Base-by-base conservation (phyloP, 345 rosid genomes). In the Murraya koenigii region DNA sequence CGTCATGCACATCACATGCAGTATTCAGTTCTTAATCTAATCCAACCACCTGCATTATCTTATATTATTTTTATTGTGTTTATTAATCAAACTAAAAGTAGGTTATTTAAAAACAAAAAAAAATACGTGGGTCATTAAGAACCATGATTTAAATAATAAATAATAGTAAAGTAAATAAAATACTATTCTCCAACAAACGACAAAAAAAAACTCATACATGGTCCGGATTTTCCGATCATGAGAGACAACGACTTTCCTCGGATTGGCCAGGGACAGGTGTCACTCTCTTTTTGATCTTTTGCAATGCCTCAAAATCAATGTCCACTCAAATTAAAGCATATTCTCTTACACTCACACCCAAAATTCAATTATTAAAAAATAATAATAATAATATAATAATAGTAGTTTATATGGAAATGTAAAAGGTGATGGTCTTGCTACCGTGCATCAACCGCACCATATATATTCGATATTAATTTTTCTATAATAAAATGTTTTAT, bases 171-270 rank as follows among this genome's bases (percentile, higher is more conserved):
- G 3, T 13, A 1, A 25, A 44, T 44, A 13, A 41, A 44, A 41
- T 15, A 41, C 3, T 41, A 10, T 41, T 44, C 4, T 3, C 49
- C 5, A 13, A 44, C 13, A 30, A 69, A 60, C 63, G 19, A 61
- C 75, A 61, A 69, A 23, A 9, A 33, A 28, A 11, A 28, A 73
- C 79, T 20, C 69, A 77, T 41, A 60, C 69, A 69, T 47, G 80
- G 80, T 61, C 80, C 70, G 66, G 25, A 61, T 69, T 77, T 77
- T n/a, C 69, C 75, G 61, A 44, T 30, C 44, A 5, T 3, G 20
- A 25, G 60, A 55, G 73, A 76, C 73, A 66, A 3, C 26, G 28
- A 56, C 72, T 28, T 39, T 39, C 41, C 47, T 58, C 49, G 20
- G 26, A 69, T 77, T 68, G 66, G 68, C 56, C 1, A 41, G 35